These are phyloP conservation scores for Lolium rigidum DNA, from an alignment of 176 grass and related monocot genomes.

Conservation along the genomic window DNA sequence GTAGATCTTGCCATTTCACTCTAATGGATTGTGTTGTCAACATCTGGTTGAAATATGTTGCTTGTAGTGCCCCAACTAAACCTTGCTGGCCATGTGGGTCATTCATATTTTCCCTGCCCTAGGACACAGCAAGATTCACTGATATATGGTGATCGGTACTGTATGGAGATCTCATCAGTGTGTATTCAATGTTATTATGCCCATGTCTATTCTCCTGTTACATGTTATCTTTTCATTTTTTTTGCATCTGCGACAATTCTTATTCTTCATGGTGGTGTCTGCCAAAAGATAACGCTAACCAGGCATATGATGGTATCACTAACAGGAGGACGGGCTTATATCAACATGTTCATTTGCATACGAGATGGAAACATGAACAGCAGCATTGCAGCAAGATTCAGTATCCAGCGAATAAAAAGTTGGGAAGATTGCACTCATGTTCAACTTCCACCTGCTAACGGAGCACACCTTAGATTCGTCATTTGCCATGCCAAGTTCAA, in stretches of 20 bases:
- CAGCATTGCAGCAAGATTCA: not conserved
- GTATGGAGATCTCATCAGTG: constrained; percentile 24
- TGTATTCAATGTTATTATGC: constrained; percentile 2
- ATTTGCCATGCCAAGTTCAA: not conserved
- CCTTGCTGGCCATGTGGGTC: constrained; percentile 13
- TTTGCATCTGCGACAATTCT: not conserved
- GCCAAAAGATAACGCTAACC: not conserved
- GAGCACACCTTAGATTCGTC: not conserved
- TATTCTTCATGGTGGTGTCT: not conserved
- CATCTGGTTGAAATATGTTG: constrained; percentile 57
- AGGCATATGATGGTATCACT: not conserved
- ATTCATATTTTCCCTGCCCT: constrained; percentile 21
- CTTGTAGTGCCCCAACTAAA: constrained; percentile 33
- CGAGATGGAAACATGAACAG: not conserved
- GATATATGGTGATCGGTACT: not conserved
- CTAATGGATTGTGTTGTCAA: constrained; percentile 41
- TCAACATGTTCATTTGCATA: not conserved
- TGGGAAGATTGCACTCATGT: not conserved
- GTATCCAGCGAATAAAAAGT: not conserved
- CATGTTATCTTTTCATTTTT: not conserved
- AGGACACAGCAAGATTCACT: constrained; percentile 6
- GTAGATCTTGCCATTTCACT: constrained; percentile 28
- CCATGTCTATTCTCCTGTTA: not conserved
- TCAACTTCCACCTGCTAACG: not conserved
- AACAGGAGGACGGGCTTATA: not conserved